These are phyloP conservation scores for Candida tropicalis DNA, from an alignment of 1,139 yeast genomes.

Conservation along the genomic window DNA sequence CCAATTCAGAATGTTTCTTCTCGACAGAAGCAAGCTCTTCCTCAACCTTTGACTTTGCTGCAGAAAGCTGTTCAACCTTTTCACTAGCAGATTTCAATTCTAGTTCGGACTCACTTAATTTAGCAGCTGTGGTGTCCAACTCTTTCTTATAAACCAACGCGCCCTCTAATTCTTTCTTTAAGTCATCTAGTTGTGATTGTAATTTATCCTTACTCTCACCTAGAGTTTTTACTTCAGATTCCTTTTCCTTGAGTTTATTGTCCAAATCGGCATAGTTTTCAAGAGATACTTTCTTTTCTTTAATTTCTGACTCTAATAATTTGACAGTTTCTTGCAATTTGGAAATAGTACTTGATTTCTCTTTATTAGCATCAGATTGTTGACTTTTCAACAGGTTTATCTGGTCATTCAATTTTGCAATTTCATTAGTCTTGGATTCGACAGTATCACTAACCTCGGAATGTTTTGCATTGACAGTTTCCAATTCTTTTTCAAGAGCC, in stretches of 20 bases:
- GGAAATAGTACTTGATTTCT: slow-evolving; percentile 1
- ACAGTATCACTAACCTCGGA: slow-evolving; percentile 6
- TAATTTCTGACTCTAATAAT: slow-evolving; percentile 3
- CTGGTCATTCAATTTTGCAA: slow-evolving; percentile 25
- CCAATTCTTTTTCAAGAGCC: slow-evolving; percentile 11
- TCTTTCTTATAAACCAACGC: slow-evolving; percentile 2
- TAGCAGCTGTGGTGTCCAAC: slow-evolving; percentile 1
- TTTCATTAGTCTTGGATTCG: slow-evolving; percentile 8
- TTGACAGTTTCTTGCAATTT: slow-evolving; percentile 8
- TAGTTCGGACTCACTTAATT: slow-evolving; percentile 4
- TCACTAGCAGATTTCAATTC: slow-evolving; percentile 10
- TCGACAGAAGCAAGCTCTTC: slow-evolving; percentile 7
- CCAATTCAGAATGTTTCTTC: slow-evolving; percentile 7
- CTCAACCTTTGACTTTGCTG: slow-evolving; percentile 7
- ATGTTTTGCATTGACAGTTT: slow-evolving; percentile 5
- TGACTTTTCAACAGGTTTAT: slow-evolving; percentile 6
- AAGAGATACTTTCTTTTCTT: slow-evolving; percentile 3
- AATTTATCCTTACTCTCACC: neutral
- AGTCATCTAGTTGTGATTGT: slow-evolving; percentile 2
- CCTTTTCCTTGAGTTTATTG: neutral
- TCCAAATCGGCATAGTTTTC: neutral
- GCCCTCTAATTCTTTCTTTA: slow-evolving; percentile 7
- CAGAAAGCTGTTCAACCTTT: slow-evolving; percentile 4
- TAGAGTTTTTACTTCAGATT: neutral
- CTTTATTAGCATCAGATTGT: slow-evolving; percentile 2